These are phyloP conservation scores for Pythium folliculosum DNA, from an alignment of 352 stramenopile genomes.

Conservation along the genomic window DNA sequence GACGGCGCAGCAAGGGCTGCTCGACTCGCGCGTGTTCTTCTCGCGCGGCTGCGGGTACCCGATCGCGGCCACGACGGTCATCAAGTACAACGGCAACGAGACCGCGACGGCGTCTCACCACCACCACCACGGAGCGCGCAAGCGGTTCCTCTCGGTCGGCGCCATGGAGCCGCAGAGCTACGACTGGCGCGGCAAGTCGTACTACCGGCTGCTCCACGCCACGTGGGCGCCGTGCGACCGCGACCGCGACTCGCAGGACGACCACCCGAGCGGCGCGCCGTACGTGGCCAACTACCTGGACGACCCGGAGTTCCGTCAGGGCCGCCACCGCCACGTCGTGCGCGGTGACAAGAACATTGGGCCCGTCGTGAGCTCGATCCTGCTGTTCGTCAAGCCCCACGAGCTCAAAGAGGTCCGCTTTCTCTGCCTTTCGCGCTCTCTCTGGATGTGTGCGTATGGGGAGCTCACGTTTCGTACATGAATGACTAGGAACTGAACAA, in stretches of 20 bases:
- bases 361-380: slow-evolving; percentile 92
- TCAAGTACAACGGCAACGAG: slow-evolving; percentile 88
- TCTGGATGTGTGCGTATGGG: too few relatives aligned
- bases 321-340: slow-evolving; percentile 79
- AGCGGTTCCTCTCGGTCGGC: slow-evolving; percentile 59
- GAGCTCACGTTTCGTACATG: too few relatives aligned
- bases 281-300: slow-evolving; percentile 86
- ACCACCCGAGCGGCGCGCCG: slow-evolving; percentile 46
- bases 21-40: slow-evolving; percentile 79
- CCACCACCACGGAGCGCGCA: slow-evolving; percentile 25
- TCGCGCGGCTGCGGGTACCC: slow-evolving; percentile 85
- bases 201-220: slow-evolving; percentile 81
- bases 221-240: slow-evolving; percentile 72
- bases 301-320: slow-evolving; percentile 82
- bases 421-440: too few relatives aligned
- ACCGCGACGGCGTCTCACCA: slow-evolving; percentile 28
- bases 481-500: slow-evolving; percentile 90
- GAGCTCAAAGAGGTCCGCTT: slow-evolving; percentile 88
- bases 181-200: slow-evolving; percentile 86
- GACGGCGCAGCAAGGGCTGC: slow-evolving; percentile 63
- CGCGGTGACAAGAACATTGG: slow-evolving; percentile 89
- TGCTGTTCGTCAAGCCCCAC: slow-evolving; percentile 95
- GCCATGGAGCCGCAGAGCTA: slow-evolving; percentile 62
- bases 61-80: slow-evolving; percentile 72
- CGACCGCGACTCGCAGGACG: slow-evolving; percentile 77